These are phyloP conservation scores for Fraxinus americana DNA, from an alignment of 257 asterid genomes.

Conservation along the genomic window DNA sequence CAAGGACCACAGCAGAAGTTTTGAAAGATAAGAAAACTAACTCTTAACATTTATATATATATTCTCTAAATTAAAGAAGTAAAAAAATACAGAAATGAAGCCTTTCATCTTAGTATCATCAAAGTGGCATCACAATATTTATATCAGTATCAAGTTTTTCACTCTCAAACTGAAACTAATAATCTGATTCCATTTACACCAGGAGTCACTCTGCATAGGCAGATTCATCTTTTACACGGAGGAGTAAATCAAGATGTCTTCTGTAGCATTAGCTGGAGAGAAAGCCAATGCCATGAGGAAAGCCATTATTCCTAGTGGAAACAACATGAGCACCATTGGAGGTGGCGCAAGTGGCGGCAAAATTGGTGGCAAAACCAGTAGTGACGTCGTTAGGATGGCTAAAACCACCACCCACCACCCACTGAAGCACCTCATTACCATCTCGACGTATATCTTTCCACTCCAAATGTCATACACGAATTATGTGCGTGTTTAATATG, in stretches of 20 bases:
- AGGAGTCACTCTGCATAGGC: neutral
- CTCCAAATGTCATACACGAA: constrained; percentile 18
- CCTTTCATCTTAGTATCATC: neutral
- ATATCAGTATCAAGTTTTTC: neutral
- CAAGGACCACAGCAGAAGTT: neutral
- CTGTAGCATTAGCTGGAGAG: constrained; percentile 36
- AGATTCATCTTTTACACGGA: constrained; percentile 16
- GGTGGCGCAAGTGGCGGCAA: constrained; percentile 56
- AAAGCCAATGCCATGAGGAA: constrained; percentile 53
- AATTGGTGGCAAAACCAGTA: constrained; percentile 47
- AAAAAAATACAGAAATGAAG: no score
- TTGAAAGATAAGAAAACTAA: neutral
- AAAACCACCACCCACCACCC: constrained; percentile 46
- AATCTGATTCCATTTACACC: neutral
- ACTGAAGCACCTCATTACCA: constrained; percentile 25
- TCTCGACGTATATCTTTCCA: neutral
- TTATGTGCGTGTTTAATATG: neutral
- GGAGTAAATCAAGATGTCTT: constrained; percentile 21
- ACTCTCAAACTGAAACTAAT: neutral
- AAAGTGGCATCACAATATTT: neutral
- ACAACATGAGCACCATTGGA: constrained; percentile 52
- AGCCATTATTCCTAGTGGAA: constrained; percentile 61
- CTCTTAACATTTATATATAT: neutral
- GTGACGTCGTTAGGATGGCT: constrained; percentile 22
- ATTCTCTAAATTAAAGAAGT: no score